Conservation (phyloP, 805 yeast species). For the Kuraishia capsulata region DNA sequence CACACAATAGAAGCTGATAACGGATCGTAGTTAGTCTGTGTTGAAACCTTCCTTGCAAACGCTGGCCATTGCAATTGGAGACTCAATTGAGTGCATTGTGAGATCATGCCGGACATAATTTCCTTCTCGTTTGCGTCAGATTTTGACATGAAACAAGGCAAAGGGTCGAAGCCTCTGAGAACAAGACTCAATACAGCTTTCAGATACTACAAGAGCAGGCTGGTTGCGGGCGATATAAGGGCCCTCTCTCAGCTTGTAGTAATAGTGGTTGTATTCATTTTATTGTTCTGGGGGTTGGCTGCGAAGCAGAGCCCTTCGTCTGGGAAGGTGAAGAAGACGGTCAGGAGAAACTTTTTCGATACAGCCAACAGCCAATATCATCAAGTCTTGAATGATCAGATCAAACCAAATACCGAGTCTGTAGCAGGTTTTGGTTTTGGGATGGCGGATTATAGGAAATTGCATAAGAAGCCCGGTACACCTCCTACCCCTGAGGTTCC, state of each 20-base stretch:
- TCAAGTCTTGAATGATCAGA: constrained; percentile 13
- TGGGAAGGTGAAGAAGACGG: background rate
- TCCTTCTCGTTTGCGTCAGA: constrained; percentile 2
- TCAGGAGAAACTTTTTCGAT: constrained; percentile 11
- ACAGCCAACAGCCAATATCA: constrained; percentile 10
- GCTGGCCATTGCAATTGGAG: too few species aligned
- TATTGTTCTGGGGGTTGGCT: background rate
- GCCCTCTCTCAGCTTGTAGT: background rate
- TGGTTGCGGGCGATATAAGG: constrained; percentile 1
- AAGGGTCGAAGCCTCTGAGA: background rate
- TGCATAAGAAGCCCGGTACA: constrained; percentile 15
- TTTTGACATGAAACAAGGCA: background rate
- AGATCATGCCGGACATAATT: constrained; percentile 1
- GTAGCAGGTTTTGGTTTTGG: constrained; percentile 11
- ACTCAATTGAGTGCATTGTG: too few species aligned
- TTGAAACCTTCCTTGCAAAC: too few species aligned
- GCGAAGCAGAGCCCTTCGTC: background rate
- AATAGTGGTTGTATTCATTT: background rate
- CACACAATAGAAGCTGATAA: too few species aligned
- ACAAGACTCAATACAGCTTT: background rate
- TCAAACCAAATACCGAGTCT: constrained; percentile 13
- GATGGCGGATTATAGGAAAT: constrained; percentile 6
- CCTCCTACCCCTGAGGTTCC: constrained; percentile 17
- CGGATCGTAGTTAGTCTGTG: too few species aligned
- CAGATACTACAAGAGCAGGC: background rate